Evolutionary conservation across 202 grass and related monocot genomes (phyloP), one percentile per base, ranked within the genome.

Genomic region (Schoenoplectus tabernaemontani): DNA sequence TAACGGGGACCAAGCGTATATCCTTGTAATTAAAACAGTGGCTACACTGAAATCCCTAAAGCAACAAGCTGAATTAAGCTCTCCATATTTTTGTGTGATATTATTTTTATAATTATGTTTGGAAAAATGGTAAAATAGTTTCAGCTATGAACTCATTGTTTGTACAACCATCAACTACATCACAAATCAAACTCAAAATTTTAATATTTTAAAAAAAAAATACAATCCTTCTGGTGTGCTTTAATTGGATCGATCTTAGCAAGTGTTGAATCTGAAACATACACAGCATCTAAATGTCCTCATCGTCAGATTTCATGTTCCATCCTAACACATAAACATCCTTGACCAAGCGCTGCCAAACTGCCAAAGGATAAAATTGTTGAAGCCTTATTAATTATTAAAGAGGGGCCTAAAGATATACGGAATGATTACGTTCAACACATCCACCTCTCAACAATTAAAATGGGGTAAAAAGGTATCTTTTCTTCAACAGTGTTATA

Each of bases 1-100:
- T 65, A 65, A 80, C 65, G 59, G 46, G 78, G 59, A 80, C 78
- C 59, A 47, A 36, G 15, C 9, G 70, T 36, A 75, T 75, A 75
- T 75, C 28, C 70, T 75, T 34, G 65, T 23, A 56, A 63, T 63
- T 16, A 75, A 75, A 75, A 75, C 47, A 75, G 70, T 75, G 19
- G 26, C 47, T 47, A 34, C 70, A 20, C 70, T 54, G 70, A 9
- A 53, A 36, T 54, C 16, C 6, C 26, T 34, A 36, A 75, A 54
- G 28, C 47, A 75, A 36, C 28, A 75, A 75, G 10, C 54, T 17
- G 47, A 74, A 17, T 53, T 75, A 54, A 36, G 16, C 28, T 19
- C 42, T 74, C 46, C 70, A 36, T 44, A 24, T 69, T 44, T 43
- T 69, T 24, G 38, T 23, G 12, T 42, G 9, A 68, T 43, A 24